phyloP scores from a whole-genome alignment of 2,329 filamentous ascomycete genomes.

The Colletotrichum salicis region DNA sequence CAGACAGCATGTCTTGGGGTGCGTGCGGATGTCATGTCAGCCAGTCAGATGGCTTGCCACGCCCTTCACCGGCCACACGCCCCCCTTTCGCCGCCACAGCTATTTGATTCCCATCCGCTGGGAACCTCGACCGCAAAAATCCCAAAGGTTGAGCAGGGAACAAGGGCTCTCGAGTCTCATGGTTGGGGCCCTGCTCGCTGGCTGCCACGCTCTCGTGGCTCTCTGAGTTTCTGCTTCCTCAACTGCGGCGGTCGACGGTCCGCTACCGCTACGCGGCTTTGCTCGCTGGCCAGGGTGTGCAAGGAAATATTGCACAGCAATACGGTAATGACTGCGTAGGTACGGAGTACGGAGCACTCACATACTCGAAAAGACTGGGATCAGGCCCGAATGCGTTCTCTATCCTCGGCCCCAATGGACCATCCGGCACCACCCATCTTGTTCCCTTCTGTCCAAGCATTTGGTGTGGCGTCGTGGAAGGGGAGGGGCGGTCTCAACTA shows the following conservation, averaged over 20 bases:
- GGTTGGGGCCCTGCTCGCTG: not conserved
- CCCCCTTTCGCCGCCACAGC: slow-evolving; percentile 32
- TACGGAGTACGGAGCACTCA: not conserved
- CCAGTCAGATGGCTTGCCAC: slow-evolving; percentile 30
- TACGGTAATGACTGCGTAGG: not conserved
- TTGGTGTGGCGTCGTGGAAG: slow-evolving; percentile 9
- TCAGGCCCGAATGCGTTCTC: slow-evolving; percentile 8
- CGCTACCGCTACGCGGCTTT: slow-evolving; percentile 11
- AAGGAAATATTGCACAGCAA: not conserved
- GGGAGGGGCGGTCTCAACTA: slow-evolving; percentile 25
- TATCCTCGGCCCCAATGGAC: not conserved
- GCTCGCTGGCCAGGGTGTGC: not conserved
- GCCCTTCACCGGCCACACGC: slow-evolving; percentile 6
- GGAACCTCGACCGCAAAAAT: slow-evolving; percentile 30
- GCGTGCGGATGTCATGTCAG: slow-evolving; percentile 20
- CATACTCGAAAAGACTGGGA: not conserved
- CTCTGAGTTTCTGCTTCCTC: not conserved
- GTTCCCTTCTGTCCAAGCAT: not conserved
- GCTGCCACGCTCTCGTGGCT: slow-evolving; percentile 1
- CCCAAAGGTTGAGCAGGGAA: slow-evolving; percentile 27
- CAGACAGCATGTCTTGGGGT: slow-evolving; percentile 29
- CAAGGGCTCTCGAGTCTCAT: slow-evolving; percentile 2
- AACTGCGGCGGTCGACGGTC: not conserved
- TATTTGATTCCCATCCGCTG: slow-evolving; percentile 17
- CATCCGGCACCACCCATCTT: not conserved